Percentiles rank a stretch among this genome's conserved stretches.
Evolutionary conservation across 2,329 filamentous ascomycete species (phyloP).

Genomic region (Cercospora sp.): DNA sequence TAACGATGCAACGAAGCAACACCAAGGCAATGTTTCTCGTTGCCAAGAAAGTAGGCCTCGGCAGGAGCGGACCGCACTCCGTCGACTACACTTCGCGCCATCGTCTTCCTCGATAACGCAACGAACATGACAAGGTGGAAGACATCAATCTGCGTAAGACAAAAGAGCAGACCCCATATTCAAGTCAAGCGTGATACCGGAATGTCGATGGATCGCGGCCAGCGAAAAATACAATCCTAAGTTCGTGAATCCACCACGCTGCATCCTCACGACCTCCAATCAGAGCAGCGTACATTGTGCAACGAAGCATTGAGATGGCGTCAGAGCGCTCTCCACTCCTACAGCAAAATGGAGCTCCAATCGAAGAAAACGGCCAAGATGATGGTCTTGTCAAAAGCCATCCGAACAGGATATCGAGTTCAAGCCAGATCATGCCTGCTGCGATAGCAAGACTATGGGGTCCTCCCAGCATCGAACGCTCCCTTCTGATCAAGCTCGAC

Average conservation of each 20-base stretch:
- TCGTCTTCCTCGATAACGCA: background rate
- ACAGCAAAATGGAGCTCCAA: background rate
- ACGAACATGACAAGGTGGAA: background rate
- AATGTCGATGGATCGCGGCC: background rate
- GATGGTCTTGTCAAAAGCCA: background rate
- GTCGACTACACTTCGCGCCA: background rate
- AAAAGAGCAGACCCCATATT: background rate
- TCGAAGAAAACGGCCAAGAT: background rate
- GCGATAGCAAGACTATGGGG: constrained; percentile 19
- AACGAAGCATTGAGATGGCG: constrained; percentile 7
- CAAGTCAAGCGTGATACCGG: background rate
- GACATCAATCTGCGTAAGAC: background rate
- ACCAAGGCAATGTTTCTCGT: background rate
- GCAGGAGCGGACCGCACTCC: background rate
- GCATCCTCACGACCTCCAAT: background rate
- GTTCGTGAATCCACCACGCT: background rate
- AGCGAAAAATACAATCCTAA: background rate
- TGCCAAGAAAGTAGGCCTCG: background rate
- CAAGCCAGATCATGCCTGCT: background rate
- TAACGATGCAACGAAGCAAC: background rate
- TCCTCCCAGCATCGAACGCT: constrained; percentile 19
- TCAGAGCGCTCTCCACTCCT: constrained; percentile 12
- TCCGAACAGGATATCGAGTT: background rate
- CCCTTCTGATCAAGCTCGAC: constrained; percentile 24
- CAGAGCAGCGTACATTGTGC: background rate